phyloP scores from a whole-genome alignment of 2,329 filamentous ascomycete genomes.

The Tolypocladium nubicola region DNA sequence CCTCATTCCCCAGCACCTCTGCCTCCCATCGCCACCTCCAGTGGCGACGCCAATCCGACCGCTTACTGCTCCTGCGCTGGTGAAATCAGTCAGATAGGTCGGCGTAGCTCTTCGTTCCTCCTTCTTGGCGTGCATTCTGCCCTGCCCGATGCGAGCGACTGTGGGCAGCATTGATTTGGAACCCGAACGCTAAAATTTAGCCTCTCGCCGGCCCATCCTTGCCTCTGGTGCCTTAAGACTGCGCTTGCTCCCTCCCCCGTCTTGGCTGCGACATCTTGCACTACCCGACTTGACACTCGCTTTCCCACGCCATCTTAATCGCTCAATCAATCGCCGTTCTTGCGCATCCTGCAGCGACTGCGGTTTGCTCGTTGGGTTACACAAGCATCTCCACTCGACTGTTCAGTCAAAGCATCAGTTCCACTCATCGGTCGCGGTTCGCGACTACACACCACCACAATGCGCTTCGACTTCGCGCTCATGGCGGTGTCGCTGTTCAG shows the following conservation, averaged over 20 bases:
- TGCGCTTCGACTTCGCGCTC: slow-evolving; percentile 7
- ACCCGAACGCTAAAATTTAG: background rate
- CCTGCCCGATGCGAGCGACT: background rate
- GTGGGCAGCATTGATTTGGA: background rate
- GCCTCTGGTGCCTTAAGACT: background rate
- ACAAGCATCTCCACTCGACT: background rate
- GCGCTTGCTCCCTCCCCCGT: background rate
- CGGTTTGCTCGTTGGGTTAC: background rate
- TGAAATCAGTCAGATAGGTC: background rate
- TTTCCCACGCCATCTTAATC: background rate
- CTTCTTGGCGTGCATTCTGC: background rate
- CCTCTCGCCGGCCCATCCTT: background rate
- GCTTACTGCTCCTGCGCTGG: background rate
- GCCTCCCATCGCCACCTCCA: too few relatives aligned
- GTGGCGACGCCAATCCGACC: too few relatives aligned
- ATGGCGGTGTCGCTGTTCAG: slow-evolving; percentile 1
- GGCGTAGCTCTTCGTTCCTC: background rate
- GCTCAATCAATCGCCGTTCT: background rate
- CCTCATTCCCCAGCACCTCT: background rate
- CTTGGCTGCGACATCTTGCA: background rate
- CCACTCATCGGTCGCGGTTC: background rate
- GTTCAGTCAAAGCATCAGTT: background rate
- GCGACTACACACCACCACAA: background rate
- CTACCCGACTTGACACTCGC: background rate
- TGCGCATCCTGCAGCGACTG: background rate